Evolutionary conservation across 768 basidiomycete genomes (phyloP), one percentile per base, ranked within the genome.

Genomic region (Boletus huronensis): DNA sequence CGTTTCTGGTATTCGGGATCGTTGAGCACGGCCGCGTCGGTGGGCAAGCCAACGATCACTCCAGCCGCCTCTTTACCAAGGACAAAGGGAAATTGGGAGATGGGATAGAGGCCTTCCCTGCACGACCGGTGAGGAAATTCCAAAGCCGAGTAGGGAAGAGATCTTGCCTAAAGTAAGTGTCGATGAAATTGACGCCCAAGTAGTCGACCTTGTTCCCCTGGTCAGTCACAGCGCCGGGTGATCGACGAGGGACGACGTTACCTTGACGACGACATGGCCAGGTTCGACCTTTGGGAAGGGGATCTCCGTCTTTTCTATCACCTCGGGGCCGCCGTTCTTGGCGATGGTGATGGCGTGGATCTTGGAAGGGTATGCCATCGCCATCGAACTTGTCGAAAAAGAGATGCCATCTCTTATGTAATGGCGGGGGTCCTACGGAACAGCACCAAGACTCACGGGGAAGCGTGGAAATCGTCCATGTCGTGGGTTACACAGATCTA

Each of bases 131-230:
- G n/a, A 52, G n/a, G 25, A 34, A 6, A 39, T 42, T 26, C 19
- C 29, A 40, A 25, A 17, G 26, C n/a, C 17, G 31, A 29, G 47
- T 11, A 45, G 23, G 45, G 25, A 19, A 14, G 4, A 10, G 13
- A 36, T 61, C 72, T 69, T 72, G 86, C 82, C 93, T 78, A 65
- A 80, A 83, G 69, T 97, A 95, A 41, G 83, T 84, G 66, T 90
- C 88, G 65, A 88, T 92, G 68, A 89, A 97, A 75, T 97, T 97
- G 62, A 96, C 80, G 7, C 90, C 91, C 9, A 79, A 73, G 61
- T 85, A 93, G 60, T 90, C 82, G 23, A 85, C 76, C 88, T 87
- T 64, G 45, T 34, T 48, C 16, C 16, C 8, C 16, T 32, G 10
- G 47, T 61, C 21, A 57, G 58, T 38, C 9, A 7, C 13, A 17